Conservation (phyloP, 2,329 filamentous ascomycete species). For the Didymella arachidicola region DNA sequence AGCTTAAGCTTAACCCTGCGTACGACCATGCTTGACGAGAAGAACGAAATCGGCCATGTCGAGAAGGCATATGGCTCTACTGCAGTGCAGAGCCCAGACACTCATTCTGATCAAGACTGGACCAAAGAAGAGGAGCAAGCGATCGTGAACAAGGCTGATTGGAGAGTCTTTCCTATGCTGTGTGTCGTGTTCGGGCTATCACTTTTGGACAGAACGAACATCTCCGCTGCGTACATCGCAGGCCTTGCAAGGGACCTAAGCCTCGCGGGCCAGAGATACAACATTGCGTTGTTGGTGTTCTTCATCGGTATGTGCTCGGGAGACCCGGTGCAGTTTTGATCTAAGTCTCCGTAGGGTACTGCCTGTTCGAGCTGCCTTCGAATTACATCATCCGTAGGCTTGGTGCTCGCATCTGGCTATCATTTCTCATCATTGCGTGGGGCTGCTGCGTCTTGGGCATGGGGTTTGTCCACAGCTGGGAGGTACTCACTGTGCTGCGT, state of each 20-base stretch:
- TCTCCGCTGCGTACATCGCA: slow-evolving; percentile 36
- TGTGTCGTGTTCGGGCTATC: slow-evolving; percentile 44
- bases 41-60: slow-evolving; percentile 22
- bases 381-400: slow-evolving; percentile 44
- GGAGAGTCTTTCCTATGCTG: slow-evolving; percentile 45
- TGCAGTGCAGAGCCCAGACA: slow-evolving; percentile 1
- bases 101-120: slow-evolving; percentile 35
- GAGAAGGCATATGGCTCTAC: slow-evolving; percentile 22
- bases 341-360: slow-evolving; percentile 30
- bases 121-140: slow-evolving; percentile 42
- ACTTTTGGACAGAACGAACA: slow-evolving; percentile 35
- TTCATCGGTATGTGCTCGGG: slow-evolving; percentile 29
- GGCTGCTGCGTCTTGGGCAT: slow-evolving; percentile 37
- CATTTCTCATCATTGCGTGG: slow-evolving; percentile 40
- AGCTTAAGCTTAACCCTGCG: background rate
- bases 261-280: slow-evolving; percentile 35
- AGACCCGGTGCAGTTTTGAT: no score
- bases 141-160: slow-evolving; percentile 43
- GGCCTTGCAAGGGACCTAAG: slow-evolving; percentile 27
- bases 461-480: slow-evolving; percentile 36
- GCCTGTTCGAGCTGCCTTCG: slow-evolving; percentile 44
- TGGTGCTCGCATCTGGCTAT: slow-evolving; percentile 42
- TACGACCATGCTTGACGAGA: slow-evolving; percentile 20
- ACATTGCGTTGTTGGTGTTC: slow-evolving; percentile 44
- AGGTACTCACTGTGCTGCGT: slow-evolving; percentile 29